These are phyloP conservation scores for Penium margaritaceum DNA, from an alignment of 139 green algal species.

Conservation along the genomic window DNA sequence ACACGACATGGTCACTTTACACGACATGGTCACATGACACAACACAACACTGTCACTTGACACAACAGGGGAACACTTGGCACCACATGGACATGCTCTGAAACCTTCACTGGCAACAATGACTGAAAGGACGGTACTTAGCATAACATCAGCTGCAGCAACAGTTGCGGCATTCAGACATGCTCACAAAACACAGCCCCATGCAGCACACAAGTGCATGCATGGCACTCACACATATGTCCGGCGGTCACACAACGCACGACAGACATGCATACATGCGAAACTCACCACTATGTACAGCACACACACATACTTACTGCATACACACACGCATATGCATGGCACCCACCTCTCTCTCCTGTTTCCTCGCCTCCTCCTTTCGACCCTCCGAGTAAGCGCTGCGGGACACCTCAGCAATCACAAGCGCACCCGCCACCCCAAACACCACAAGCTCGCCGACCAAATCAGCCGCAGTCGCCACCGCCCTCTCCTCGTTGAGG, in stretches of 20 bases:
- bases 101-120: too few relatives aligned
- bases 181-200: background rate
- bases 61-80: too few relatives aligned
- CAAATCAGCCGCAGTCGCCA: conserved; percentile 21
- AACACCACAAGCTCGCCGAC: conserved; percentile 28
- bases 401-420: background rate
- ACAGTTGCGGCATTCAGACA: too few relatives aligned
- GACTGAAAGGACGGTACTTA: too few relatives aligned
- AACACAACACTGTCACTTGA: too few relatives aligned
- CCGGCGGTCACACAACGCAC: background rate
- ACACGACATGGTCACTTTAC: too few relatives aligned
- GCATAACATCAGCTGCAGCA: too few relatives aligned
- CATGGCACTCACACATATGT: background rate
- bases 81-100: too few relatives aligned
- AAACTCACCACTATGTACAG: background rate
- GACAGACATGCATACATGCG: background rate
- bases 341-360: background rate
- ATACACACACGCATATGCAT: background rate
- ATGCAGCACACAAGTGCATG: background rate
- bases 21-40: too few relatives aligned
- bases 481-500: conserved; percentile 26
- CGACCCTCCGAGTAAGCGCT: background rate
- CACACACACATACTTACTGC: background rate
- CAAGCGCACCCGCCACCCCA: conserved; percentile 6
- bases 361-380: background rate